phyloP scores from a whole-genome alignment of 2,329 filamentous ascomycete genomes.

The Chalaropsis ovoidea region DNA sequence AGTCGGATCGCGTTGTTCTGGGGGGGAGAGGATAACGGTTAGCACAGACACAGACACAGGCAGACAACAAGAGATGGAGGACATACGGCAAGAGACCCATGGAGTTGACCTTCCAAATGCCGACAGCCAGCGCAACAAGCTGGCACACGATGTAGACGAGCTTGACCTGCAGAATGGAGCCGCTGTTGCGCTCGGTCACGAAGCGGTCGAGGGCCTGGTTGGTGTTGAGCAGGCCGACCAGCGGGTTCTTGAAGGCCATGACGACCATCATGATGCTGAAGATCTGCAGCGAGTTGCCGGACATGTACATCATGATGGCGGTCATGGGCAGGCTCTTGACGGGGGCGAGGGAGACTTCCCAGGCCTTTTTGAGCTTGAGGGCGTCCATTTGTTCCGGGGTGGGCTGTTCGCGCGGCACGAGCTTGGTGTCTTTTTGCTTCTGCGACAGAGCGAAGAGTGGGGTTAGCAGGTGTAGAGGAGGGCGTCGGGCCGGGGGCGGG shows the following conservation, averaged over 20 bases:
- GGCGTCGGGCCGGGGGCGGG: neutral
- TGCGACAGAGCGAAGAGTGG: constrained; percentile 27
- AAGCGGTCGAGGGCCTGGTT: constrained; percentile 85
- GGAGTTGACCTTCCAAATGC: constrained; percentile 90
- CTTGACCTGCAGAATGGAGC: constrained; percentile 72
- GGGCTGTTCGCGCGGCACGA: constrained; percentile 51
- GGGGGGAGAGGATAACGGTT: constrained; percentile 17
- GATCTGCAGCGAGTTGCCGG: constrained; percentile 93
- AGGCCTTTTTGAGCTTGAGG: constrained; percentile 95
- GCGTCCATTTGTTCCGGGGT: constrained; percentile 82
- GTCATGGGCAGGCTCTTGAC: constrained; percentile 96
- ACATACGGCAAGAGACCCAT: constrained; percentile 89
- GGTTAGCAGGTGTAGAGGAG: neutral
- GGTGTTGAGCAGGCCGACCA: constrained; percentile 71
- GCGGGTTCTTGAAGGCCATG: constrained; percentile 95
- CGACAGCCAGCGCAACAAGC: constrained; percentile 68
- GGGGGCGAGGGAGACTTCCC: constrained; percentile 89
- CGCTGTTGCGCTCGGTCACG: constrained; percentile 67
- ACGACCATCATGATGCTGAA: constrained; percentile 99
- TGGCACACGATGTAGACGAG: constrained; percentile 81
- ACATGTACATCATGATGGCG: constrained; percentile 99
- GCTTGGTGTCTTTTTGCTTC: constrained; percentile 43
- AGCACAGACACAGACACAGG: neutral
- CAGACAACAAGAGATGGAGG: constrained; percentile 29
- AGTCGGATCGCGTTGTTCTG: constrained; percentile 90